A percentile compares a stretch with the other conserved stretches of the same genome.
Evolutionary conservation across 352 stramenopile genomes (phyloP).

Genomic region (Aphanomyces euteiches): DNA sequence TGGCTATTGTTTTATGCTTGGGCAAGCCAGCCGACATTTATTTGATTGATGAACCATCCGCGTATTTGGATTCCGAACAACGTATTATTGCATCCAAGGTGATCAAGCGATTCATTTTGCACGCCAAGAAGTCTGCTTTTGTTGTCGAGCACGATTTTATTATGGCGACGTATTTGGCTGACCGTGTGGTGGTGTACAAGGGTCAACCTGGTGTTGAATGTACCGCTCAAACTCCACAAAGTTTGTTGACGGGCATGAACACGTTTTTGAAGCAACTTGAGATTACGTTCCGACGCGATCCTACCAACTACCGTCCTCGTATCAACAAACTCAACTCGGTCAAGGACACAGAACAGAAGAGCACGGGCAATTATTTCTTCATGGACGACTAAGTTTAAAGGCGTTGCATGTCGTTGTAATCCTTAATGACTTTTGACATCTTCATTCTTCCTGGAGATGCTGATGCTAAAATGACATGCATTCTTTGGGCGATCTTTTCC

Average conservation of each 20-base stretch:
- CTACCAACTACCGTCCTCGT: slow-evolving; percentile 97
- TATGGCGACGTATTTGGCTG: slow-evolving; percentile 99
- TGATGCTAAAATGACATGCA: too few species aligned
- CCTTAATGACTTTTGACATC: too few species aligned
- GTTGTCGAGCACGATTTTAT: slow-evolving; percentile 99
- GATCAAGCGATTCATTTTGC: slow-evolving; percentile 99
- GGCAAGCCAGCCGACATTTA: slow-evolving; percentile 99
- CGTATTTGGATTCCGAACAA: slow-evolving; percentile 99
- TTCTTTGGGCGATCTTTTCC: too few species aligned
- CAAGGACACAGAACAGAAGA: slow-evolving; percentile 98
- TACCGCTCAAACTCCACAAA: slow-evolving; percentile 93
- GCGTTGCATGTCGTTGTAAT: not conserved
- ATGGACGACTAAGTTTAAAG: slow-evolving; percentile 88
- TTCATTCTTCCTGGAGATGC: too few species aligned
- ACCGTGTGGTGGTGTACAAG: slow-evolving; percentile 95
- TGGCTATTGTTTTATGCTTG: slow-evolving; percentile 97
- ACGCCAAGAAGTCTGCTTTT: slow-evolving; percentile 99
- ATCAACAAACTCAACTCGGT: slow-evolving; percentile 96
- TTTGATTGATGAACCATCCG: slow-evolving; percentile 99
- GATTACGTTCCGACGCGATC: slow-evolving; percentile 99
- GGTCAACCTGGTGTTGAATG: slow-evolving; percentile 96
- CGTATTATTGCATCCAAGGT: slow-evolving; percentile 98
- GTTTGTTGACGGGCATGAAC: slow-evolving; percentile 98
- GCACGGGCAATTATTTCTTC: slow-evolving; percentile 97
- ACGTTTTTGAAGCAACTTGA: slow-evolving; percentile 98